Evolutionary conservation across 441 rosid species (phyloP).

Genomic region (Euphorbia schlechtendalii): DNA sequence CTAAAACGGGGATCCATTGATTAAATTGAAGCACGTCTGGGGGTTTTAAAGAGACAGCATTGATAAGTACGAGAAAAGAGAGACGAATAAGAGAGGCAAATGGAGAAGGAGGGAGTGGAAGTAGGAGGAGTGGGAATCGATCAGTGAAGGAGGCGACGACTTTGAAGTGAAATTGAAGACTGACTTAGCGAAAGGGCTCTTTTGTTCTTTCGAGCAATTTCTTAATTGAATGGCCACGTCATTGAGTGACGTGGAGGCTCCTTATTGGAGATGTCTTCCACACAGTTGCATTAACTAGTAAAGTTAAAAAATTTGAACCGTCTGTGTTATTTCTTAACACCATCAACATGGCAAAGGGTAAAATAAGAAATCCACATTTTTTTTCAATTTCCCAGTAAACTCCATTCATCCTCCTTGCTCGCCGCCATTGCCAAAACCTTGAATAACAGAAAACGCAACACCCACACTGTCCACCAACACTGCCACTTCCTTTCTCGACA

Average conservation of each 20-base stretch:
- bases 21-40: background rate
- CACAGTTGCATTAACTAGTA: background rate
- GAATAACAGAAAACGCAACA: too few relatives aligned
- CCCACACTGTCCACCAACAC: too few relatives aligned
- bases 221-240: background rate
- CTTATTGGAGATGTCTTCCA: background rate
- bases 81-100: background rate
- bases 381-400: too few relatives aligned
- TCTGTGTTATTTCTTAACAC: too few relatives aligned
- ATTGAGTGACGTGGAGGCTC: background rate
- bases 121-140: background rate
- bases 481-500: too few relatives aligned
- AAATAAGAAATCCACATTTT: too few relatives aligned
- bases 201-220: background rate
- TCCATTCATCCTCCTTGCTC: too few relatives aligned
- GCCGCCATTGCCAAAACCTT: too few relatives aligned
- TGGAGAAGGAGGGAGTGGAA: background rate
- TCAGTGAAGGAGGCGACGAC: constrained; percentile 12
- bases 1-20: constrained; percentile 52
- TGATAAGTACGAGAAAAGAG: background rate
- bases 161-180: background rate
- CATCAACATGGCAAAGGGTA: too few relatives aligned
- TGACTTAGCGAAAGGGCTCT: background rate
- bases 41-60: constrained; percentile 30
- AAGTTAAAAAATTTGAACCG: too few relatives aligned